Evolutionary conservation across 2,329 filamentous ascomycete species (phyloP), one percentile per base, ranked within the genome.

Genomic region (Tympanopsis confertula): DNA sequence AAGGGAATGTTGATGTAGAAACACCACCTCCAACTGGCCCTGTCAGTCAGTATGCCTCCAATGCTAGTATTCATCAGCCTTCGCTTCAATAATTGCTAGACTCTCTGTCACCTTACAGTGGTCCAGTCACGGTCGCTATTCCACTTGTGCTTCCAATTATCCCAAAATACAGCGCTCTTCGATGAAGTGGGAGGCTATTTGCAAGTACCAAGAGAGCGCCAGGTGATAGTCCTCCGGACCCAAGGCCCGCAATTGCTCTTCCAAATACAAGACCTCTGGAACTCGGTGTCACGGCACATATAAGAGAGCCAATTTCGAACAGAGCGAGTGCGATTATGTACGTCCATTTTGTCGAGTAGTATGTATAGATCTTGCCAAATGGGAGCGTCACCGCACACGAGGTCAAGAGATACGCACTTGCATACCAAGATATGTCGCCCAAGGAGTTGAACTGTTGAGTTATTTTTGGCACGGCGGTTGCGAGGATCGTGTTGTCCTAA

Each of bases 1-100:
- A 59, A 40, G 1, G 57, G 59, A 1, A 62, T 44, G 37, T 62
- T 62, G 41, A 62, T 60, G 41, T 57, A 62, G 38, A 57, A 57
- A 38, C 55, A 61, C 59, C 62, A 63, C 10, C 59, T 47, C 58
- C 58, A 62, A 2, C 50, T 51, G 2, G 62, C 41, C 24, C 46
- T 44, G 38, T 56, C 56, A 10, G 57, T 58, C 13, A 59, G 54
- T 18, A 56, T 39, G 17, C 56, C 56, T 3, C 56, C 56, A 1
- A 59, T 33, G n/a, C n/a, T n/a, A n/a, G n/a, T n/a, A n/a, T n/a
- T n/a, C n/a, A n/a, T n/a, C n/a, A n/a, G n/a, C n/a, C n/a, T n/a
- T n/a, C n/a, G n/a, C n/a, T n/a, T n/a, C n/a, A n/a, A n/a, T n/a
- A n/a, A n/a, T n/a, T n/a, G n/a, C n/a, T n/a, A n/a, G n/a, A n/a